Conservation (phyloP, 768 basidiomycete species). For the Tulasnella sp. region DNA sequence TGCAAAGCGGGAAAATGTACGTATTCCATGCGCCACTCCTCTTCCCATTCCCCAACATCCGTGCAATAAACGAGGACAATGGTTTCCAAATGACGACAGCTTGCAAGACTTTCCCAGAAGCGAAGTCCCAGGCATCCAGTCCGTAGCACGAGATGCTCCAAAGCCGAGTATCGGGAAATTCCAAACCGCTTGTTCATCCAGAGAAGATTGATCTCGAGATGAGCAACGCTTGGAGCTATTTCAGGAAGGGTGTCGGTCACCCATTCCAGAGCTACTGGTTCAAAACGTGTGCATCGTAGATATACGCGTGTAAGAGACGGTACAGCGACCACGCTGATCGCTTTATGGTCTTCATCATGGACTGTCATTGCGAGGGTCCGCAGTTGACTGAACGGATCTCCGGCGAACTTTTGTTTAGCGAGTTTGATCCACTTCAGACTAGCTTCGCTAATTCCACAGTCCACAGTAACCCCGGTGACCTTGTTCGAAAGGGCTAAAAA, state of each 20-base stretch:
- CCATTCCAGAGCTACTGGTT: neutral
- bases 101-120: neutral
- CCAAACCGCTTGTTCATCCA: no score
- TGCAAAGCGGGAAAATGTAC: neutral
- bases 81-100: neutral
- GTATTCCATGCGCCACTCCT: neutral
- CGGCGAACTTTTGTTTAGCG: no score
- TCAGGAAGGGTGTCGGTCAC: neutral
- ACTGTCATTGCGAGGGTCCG: no score
- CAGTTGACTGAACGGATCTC: no score
- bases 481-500: neutral
- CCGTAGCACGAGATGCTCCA: neutral
- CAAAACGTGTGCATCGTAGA: neutral
- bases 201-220: neutral
- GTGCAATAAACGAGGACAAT: neutral
- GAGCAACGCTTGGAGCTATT: neutral
- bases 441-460: neutral
- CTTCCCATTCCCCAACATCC: neutral
- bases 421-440: neutral
- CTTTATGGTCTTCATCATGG: no score
- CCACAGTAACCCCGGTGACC: neutral
- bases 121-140: neutral
- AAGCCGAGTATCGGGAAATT: neutral
- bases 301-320: neutral
- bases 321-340: neutral